These are phyloP conservation scores for Neurospora sp. DNA, from an alignment of 495 filamentous ascomycete species.

Conservation along the genomic window DNA sequence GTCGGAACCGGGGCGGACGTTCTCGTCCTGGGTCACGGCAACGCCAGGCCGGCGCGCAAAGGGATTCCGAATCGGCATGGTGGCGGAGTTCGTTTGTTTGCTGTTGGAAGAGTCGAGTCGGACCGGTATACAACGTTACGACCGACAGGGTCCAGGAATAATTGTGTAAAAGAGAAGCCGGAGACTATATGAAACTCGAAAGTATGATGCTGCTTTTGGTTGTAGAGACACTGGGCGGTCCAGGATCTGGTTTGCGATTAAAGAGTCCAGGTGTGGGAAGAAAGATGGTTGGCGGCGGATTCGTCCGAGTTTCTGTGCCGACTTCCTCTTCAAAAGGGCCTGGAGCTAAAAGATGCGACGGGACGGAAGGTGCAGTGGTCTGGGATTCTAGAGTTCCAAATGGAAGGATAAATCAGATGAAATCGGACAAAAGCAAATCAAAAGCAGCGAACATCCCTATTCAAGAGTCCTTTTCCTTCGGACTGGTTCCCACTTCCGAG, in stretches of 20 bases:
- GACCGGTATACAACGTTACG: neutral
- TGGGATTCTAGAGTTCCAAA: neutral
- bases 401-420: neutral
- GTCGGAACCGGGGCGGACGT: slow-evolving; percentile 35
- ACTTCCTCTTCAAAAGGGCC: neutral
- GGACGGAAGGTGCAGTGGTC: neutral
- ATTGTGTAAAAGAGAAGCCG: neutral
- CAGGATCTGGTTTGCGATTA: neutral
- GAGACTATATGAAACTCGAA: neutral
- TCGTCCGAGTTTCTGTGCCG: neutral
- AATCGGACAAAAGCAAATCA: neutral
- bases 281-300: neutral
- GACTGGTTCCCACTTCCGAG: neutral
- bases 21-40: slow-evolving; percentile 41
- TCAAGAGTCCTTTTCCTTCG: neutral
- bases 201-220: neutral
- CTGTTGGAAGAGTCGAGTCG: neutral
- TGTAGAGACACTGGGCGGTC: neutral
- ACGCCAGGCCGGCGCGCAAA: slow-evolving; percentile 50
- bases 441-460: neutral
- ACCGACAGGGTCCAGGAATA: neutral
- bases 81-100: slow-evolving; percentile 7
- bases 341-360: neutral
- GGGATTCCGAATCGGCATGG: slow-evolving; percentile 71
- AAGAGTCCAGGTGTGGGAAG: neutral